A percentile compares a stretch with the other conserved stretches of the same genome.
Evolutionary conservation across 805 yeast genomes (phyloP).

Genomic region (Nakazawaea wyomingensis): DNA sequence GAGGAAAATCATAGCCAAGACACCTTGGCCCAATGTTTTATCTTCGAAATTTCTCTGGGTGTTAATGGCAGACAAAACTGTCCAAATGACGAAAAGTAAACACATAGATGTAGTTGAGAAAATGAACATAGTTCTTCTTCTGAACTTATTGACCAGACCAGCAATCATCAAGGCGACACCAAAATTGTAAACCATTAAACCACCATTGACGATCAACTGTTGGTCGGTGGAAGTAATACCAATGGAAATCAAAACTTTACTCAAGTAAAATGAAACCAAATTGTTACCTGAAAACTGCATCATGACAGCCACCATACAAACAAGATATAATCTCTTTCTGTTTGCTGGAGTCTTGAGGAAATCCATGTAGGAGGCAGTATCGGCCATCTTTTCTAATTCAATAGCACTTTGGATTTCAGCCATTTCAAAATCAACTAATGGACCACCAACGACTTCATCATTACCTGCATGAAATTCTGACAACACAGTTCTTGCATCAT

Average conservation of each 20-base stretch:
- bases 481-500: slow-evolving; percentile 35
- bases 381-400: slow-evolving; percentile 33
- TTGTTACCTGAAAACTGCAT: slow-evolving; percentile 50
- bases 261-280: slow-evolving; percentile 45
- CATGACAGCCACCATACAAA: slow-evolving; percentile 27
- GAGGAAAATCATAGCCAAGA: slow-evolving; percentile 46
- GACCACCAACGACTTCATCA: slow-evolving; percentile 20
- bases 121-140: slow-evolving; percentile 33
- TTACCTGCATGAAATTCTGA: slow-evolving; percentile 35
- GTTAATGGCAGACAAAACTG: slow-evolving; percentile 40
- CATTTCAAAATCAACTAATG: slow-evolving; percentile 32
- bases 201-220: slow-evolving; percentile 47
- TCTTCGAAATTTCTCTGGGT: slow-evolving; percentile 35
- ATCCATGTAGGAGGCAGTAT: slow-evolving; percentile 31
- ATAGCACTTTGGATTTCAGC: slow-evolving; percentile 34
- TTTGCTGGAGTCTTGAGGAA: slow-evolving; percentile 33
- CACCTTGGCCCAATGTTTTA: slow-evolving; percentile 37
- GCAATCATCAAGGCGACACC: slow-evolving; percentile 26
- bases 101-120: slow-evolving; percentile 31
- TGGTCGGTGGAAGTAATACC: slow-evolving; percentile 42
- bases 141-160: slow-evolving; percentile 24
- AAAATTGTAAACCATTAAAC: slow-evolving; percentile 42
- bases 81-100: slow-evolving; percentile 35
- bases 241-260: slow-evolving; percentile 42
- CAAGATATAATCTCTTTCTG: slow-evolving; percentile 36